Conservation (phyloP, 1,139 yeast species). For the Hyphopichia burtonii region DNA sequence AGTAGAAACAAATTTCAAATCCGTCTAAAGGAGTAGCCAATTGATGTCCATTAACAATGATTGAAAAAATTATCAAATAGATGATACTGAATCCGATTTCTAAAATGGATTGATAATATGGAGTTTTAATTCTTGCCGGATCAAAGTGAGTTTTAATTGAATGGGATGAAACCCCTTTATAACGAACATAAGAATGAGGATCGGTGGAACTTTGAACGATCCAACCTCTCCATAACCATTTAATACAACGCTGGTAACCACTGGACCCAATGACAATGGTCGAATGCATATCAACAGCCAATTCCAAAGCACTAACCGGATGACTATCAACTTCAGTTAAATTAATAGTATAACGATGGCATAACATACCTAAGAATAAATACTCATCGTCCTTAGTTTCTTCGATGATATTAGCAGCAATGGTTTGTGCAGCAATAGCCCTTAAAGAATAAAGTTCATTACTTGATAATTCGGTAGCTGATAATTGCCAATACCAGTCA, state of each 20-base stretch:
- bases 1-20: conserved; percentile 57
- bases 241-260: conserved; percentile 83
- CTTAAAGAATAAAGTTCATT: conserved; percentile 61
- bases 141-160: conserved; percentile 66
- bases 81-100: conserved; percentile 69
- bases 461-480: conserved; percentile 63
- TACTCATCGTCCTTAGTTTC: conserved; percentile 56
- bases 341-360: conserved; percentile 71
- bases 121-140: conserved; percentile 82
- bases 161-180: conserved; percentile 58
- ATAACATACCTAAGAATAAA: conserved; percentile 71
- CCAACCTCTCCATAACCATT: conserved; percentile 96
- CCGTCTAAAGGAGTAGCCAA: conserved; percentile 30
- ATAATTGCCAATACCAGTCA: conserved; percentile 70
- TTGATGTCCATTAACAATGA: conserved; percentile 57
- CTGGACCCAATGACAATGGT: conserved; percentile 73
- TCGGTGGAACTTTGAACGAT: conserved; percentile 72
- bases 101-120: conserved; percentile 72
- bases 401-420: conserved; percentile 73
- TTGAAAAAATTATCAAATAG: conserved; percentile 60
- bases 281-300: conserved; percentile 85
- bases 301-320: conserved; percentile 72
- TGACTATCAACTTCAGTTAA: conserved; percentile 59
- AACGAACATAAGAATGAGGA: conserved; percentile 67
- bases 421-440: conserved; percentile 65